Evolutionary conservation across 208 protist genomes (phyloP), one percentile per base, ranked within the genome.

Genomic region (Leishmania mexicana): DNA sequence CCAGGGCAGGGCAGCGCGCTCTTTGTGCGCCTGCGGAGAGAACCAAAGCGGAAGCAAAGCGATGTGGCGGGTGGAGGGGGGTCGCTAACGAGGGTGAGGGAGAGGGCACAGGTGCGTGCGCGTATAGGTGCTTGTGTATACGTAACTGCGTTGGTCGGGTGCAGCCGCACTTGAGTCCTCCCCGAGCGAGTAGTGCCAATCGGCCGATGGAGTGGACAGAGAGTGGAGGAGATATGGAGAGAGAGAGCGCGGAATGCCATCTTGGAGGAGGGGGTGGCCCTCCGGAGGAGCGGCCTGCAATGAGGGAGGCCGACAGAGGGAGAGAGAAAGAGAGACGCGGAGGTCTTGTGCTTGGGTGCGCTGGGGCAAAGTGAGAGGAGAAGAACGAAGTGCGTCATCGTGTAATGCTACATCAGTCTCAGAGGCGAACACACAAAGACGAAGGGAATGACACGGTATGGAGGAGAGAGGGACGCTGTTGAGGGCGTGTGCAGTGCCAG

Each of bases 291-390:
- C 38, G 15, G 24, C n/a, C 65, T 53, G 11, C 79, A 73, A 24
- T 19, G n/a, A 82, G 31, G 40, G 11, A 19, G 45, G 28, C 28
- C 24, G 45, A 17, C 17, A 35, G 31, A 40, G 62, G 62, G 62
- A 47, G 42, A 45, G 42, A 45, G 45, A 81, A 51, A 24, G 54
- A 80, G 64, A 76, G 58, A 85, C 45, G 47, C 45, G 73, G 40
- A 35, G 57, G 40, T 45, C 42, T 49, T 0, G 40, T 49, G 67
- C 42, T 49, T 72, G 40, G 2, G 3, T 49, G 38, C 28, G 40
- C 40, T 49, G 67, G 35, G 58, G 58, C 28, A 3, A 4, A 28
- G 57, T 17, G 24, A n/a, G 57, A 13, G 57, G 4, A 6, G 57
- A 65, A 17, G 60, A 31, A 11, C 28, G n/a, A 65, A 19, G 60